Conservation (phyloP, 345 rosid genomes). For the Cardiospermum halicacabum region DNA sequence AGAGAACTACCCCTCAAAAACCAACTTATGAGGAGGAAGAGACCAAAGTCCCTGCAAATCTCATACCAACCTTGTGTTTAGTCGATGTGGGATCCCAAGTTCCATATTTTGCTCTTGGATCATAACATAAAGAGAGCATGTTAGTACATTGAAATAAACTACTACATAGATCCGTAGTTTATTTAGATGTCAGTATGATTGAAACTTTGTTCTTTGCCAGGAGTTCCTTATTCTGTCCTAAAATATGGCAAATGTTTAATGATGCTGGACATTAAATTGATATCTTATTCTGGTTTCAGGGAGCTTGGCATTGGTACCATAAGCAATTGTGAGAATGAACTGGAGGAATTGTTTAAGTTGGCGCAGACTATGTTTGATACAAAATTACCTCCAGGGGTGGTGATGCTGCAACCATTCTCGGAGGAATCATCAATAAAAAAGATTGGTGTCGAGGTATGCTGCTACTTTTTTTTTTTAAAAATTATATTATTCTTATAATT, state of each 20-base stretch:
- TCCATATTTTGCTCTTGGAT: too few species aligned
- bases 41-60: too few species aligned
- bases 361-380: conserved; percentile 89
- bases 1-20: too few species aligned
- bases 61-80: too few species aligned
- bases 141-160: not conserved
- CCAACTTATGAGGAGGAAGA: too few species aligned
- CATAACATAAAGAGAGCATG: too few species aligned
- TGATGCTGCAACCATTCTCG: conserved; percentile 75
- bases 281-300: conserved; percentile 31
- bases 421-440: conserved; percentile 80
- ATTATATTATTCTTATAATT: not conserved
- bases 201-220: not conserved
- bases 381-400: conserved; percentile 77
- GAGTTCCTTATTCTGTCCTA: not conserved
- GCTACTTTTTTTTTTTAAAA: not conserved
- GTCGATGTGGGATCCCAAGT: too few species aligned
- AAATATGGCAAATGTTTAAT: not conserved
- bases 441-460: conserved; percentile 61
- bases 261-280: not conserved
- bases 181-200: not conserved
- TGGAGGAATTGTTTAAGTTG: conserved; percentile 62
- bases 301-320: conserved; percentile 76
- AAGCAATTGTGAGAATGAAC: conserved; percentile 57
- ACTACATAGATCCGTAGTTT: conserved; percentile 2